Base-by-base conservation (phyloP, 371 early-diverging fungal species). In the Umbelopsis sp. region DNA sequence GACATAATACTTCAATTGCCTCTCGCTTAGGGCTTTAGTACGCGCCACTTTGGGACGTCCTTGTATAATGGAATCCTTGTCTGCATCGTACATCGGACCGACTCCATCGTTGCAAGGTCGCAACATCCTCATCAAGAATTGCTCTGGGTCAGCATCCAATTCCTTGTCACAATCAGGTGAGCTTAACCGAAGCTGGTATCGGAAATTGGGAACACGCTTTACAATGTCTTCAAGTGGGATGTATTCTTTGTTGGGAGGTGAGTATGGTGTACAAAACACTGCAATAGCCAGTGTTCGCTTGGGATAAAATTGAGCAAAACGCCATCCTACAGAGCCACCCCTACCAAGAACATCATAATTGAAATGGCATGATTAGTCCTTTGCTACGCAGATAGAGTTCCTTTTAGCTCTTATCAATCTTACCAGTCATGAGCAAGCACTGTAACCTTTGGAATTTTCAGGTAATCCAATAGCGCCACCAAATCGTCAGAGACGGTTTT, bases 361-460 rank as follows among this genome's bases (percentile, higher is more conserved):
- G 41, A 41, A 41, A 41, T 5, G 7, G 0, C 10, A 7, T 41
- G 2, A 41, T 41, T 41, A 10, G 41, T 41, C 41, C 41, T 41
- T 41, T 12, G 7, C 12, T 12, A 29, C 10, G 41, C 20, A 20
- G 20, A 7, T 22, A 57, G 11, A 51, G 45, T 5, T 29, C 11
- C 62, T 16, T 37, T 22, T 12, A 52, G 35, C 20, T 35, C 25
- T 25, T 16, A 44, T 25, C 38, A n/a, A n/a, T 29, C 65, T 63
- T 68, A 72, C 88, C 92, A 93, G 74, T 93, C 93, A 71, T 93
- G 93, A 32, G 91, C 92, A 45, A 90, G 69, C 22, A 89, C 83
- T 1, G 87, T 86, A 16, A 88, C 87, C n/a, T 80, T 85, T 37
- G 84, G 82, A 20, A 89, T 75, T 32, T 85, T 63, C 45, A 91